Base-by-base conservation (phyloP, 2,329 filamentous ascomycete genomes). In the Coniochaeta sp. region DNA sequence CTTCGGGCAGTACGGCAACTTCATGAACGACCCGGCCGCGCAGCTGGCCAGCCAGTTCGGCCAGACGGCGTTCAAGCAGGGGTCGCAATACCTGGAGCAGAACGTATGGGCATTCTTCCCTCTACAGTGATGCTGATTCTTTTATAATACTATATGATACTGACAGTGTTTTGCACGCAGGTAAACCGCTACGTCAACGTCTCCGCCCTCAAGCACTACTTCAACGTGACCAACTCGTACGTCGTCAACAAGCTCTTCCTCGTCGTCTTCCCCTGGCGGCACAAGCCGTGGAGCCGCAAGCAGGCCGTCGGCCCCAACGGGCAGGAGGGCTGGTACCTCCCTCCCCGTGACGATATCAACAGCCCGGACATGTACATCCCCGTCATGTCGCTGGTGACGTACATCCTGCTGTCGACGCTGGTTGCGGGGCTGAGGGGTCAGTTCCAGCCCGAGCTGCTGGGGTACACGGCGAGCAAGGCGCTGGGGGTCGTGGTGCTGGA, bases 351-450 rank as follows among this genome's bases (percentile, higher is more conserved):
- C 74, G 95, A 99, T 71, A 81, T 98, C 74, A 99, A 99, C 77
- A 96, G 91, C 65, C 95, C 96, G 17, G 95, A 99, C 76, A 98
- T 99, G 93, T 99, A 99, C 78, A 99, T 99, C 68, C 69, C 70
- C 62, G 89, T 96, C 70, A 99, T 99, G 95, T 93, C 95, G 1
- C 81, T 99, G 58, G 92, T 98, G 55, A 99, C 95, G 26, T 99
- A 99, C 75, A 96, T 99, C 65, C 88, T 99, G 36, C 84, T 99
- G 12, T 96, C 91, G 5, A 95, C 93, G 0, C 82, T 98, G 47
- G 82, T 99, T 59, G 93, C 93, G 9, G 95, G 95, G 50, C 82
- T 99, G 52, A 85, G 91, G 58, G 93, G 95, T 30, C 87, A 91
- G 65, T 99, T 99, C 78, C 89, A 96, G 70, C 96, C 96, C 1